Evolutionary conservation across 805 yeast species (phyloP), one percentile per base, ranked within the genome.

Genomic region (Hanseniaspora meyeri): DNA sequence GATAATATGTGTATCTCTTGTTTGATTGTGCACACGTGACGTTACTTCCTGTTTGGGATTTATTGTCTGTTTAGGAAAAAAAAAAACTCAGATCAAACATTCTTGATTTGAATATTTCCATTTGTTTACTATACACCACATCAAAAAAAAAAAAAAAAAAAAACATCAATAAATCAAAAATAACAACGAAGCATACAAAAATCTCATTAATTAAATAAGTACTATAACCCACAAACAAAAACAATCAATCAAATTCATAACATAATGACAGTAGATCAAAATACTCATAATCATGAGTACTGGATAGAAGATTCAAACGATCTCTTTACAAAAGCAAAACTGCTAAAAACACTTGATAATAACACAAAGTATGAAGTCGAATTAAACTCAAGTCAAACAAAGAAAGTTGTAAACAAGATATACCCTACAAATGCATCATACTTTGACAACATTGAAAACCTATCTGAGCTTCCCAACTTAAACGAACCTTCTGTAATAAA

Each of bases 401-500:
- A 34, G 12, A 60, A 59, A 59, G 37, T 16, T n/a, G 57, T 48
- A 4, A 42, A 48, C 27, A 19, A 37, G 60, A 43, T 40, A 32
- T 20, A 51, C 32, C 37, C 64, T 65, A 76, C 90, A 52, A 93
- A 93, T 65, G 98, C 99, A 1, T 74, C 82, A 9, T 85, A 86
- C 62, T 93, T 93, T 68, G 95, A 93, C 68, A 84, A 81, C 63
- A 91, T 95, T 59, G 82, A 85, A 62, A 96, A 93, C 64, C 87
- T 93, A 90, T 97, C 97, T 0, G 96, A 90, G 62, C 74, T 93
- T 60, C 93, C 99, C 0, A 88, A 83, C 68, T 74, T 93, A 59
- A 93, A 91, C 67, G 99, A 93, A 66, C 95, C 98, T 0, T 85
- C 96, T 0, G 97, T 93, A n/a, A 78, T 93, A 10, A 77, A 88